Conservation (phyloP, 805 yeast genomes). For the Suhomyces vadensis region DNA sequence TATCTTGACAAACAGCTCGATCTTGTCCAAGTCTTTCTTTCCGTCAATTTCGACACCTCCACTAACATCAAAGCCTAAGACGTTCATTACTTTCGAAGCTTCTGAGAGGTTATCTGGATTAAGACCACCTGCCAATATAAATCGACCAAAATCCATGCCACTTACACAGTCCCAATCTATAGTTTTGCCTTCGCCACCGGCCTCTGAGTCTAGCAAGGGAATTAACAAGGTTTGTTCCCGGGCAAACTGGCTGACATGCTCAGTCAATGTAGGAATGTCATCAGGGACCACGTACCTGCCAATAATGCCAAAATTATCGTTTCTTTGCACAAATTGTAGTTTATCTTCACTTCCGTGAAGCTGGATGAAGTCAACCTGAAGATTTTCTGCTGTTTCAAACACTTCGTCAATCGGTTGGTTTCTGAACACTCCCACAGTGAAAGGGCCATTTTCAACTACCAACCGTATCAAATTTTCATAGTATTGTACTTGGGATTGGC, state of each 20-base stretch:
- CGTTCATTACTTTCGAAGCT: slow-evolving; percentile 56
- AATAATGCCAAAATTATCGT: slow-evolving; percentile 59
- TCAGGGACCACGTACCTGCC: slow-evolving; percentile 65
- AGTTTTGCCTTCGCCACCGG: slow-evolving; percentile 88
- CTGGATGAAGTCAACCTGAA: slow-evolving; percentile 76
- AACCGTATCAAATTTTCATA: slow-evolving; percentile 27
- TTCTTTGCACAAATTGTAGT: slow-evolving; percentile 53
- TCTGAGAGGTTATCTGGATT: slow-evolving; percentile 66
- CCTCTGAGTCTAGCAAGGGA: slow-evolving; percentile 79
- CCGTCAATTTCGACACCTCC: slow-evolving; percentile 91
- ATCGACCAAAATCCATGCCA: slow-evolving; percentile 41
- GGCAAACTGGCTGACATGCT: slow-evolving; percentile 15
- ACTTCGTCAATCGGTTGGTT: slow-evolving; percentile 76
- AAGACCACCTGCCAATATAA: slow-evolving; percentile 87
- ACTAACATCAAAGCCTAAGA: slow-evolving; percentile 91
- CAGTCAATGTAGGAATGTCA: slow-evolving; percentile 43
- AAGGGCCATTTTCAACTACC: slow-evolving; percentile 54
- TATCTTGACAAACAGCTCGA: slow-evolving; percentile 54
- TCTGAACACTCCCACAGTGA: slow-evolving; percentile 85
- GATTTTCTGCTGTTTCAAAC: slow-evolving; percentile 36
- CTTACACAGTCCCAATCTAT: slow-evolving; percentile 63
- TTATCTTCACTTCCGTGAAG: slow-evolving; percentile 70
- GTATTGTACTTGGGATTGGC: slow-evolving; percentile 26
- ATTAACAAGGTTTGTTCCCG: slow-evolving; percentile 42
- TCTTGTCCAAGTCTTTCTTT: slow-evolving; percentile 65